These are phyloP conservation scores for Nakazawaea anatomiae DNA, from an alignment of 805 yeast species.

Conservation along the genomic window DNA sequence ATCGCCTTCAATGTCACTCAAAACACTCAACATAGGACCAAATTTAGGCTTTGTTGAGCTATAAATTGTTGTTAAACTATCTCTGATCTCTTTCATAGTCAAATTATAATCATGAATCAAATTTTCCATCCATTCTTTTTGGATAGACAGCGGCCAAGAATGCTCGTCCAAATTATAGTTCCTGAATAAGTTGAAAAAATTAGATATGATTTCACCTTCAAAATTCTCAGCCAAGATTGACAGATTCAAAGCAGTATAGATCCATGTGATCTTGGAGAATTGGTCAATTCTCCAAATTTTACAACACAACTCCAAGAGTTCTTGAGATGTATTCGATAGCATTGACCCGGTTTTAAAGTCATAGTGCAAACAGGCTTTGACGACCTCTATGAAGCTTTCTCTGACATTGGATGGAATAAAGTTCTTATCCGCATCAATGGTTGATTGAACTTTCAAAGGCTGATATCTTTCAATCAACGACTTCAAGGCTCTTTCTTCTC, in stretches of 20 bases:
- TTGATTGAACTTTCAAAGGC: not conserved
- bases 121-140: slow-evolving; percentile 42
- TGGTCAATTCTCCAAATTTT: slow-evolving; percentile 54
- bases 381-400: slow-evolving; percentile 32
- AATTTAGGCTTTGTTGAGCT: slow-evolving; percentile 49
- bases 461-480: slow-evolving; percentile 20
- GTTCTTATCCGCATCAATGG: not conserved
- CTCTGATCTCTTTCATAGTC: slow-evolving; percentile 34
- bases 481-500: slow-evolving; percentile 27
- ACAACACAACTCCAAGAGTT: slow-evolving; percentile 38
- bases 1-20: slow-evolving; percentile 31
- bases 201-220: slow-evolving; percentile 23
- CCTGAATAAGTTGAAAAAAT: slow-evolving; percentile 26
- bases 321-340: slow-evolving; percentile 37
- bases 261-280: slow-evolving; percentile 40
- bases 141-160: slow-evolving; percentile 40
- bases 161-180: slow-evolving; percentile 3
- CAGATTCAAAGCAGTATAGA: slow-evolving; percentile 45
- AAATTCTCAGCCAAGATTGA: slow-evolving; percentile 21
- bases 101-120: slow-evolving; percentile 40
- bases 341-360: slow-evolving; percentile 23
- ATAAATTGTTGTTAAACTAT: slow-evolving; percentile 26
- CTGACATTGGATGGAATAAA: slow-evolving; percentile 37
- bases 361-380: slow-evolving; percentile 36
- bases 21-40: slow-evolving; percentile 42